These are phyloP conservation scores for Agaricus blazei DNA, from an alignment of 768 basidiomycete genomes.

Conservation along the genomic window DNA sequence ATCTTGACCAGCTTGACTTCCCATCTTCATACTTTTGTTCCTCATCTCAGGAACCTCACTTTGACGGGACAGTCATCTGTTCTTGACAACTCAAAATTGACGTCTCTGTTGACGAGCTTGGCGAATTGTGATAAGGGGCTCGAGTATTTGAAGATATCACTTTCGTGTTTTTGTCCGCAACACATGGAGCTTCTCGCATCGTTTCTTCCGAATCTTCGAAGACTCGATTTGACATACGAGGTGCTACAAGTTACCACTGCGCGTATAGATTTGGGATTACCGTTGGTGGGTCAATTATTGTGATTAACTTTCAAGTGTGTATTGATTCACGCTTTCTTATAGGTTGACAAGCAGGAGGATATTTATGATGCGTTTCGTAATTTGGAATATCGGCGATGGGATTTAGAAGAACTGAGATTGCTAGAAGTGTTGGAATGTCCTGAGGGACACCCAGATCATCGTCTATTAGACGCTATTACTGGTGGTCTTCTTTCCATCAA, in stretches of 20 bases:
- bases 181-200: not conserved
- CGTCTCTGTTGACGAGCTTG: not conserved
- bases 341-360: not conserved
- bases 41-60: conserved; percentile 2
- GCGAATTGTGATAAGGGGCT: conserved; percentile 1
- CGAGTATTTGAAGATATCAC: conserved; percentile 2
- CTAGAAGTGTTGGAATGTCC: not conserved
- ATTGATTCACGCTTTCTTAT: not conserved
- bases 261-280: no score
- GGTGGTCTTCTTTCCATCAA: not conserved
- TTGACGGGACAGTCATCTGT: not conserved
- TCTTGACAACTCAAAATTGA: not conserved
- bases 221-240: not conserved
- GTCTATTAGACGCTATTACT: not conserved
- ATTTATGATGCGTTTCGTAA: conserved; percentile 1
- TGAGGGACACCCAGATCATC: conserved; percentile 5
- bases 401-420: conserved; percentile 1
- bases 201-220: not conserved
- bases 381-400: not conserved
- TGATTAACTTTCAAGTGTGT: no score
- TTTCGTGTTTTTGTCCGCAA: not conserved
- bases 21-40: conserved; percentile 6
- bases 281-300: not conserved
- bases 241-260: not conserved
- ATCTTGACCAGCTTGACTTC: not conserved